These are phyloP conservation scores for Leccinum obscurum DNA, from an alignment of 768 basidiomycete species.

Conservation along the genomic window DNA sequence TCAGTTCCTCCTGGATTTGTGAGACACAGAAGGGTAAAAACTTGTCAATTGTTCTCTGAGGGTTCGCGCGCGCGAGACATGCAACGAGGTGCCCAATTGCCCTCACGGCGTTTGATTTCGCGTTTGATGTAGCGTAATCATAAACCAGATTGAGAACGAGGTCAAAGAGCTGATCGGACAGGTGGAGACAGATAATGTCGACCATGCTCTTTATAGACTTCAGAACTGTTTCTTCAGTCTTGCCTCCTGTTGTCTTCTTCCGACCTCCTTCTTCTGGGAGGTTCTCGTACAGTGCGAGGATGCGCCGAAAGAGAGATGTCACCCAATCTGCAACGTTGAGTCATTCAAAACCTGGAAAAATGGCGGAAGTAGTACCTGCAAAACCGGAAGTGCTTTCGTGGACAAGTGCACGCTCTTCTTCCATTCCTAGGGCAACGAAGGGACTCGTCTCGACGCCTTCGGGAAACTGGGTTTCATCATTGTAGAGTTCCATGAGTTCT, in stretches of 20 bases:
- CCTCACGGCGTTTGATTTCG: constrained; percentile 87
- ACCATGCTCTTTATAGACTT: constrained; percentile 79
- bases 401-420: constrained; percentile 71
- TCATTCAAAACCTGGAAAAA: background rate
- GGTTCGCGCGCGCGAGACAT: constrained; percentile 76
- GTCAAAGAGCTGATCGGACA: constrained; percentile 67
- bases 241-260: constrained; percentile 83
- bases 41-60: constrained; percentile 72
- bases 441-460: constrained; percentile 44
- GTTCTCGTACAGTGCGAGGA: constrained; percentile 85
- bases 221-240: constrained; percentile 70
- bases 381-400: constrained; percentile 79
- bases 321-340: constrained; percentile 65
- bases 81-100: constrained; percentile 88
- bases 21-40: constrained; percentile 76
- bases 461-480: constrained; percentile 47
- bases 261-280: constrained; percentile 93
- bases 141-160: constrained; percentile 81
- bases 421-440: constrained; percentile 44
- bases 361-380: constrained; percentile 50
- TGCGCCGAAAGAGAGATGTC: constrained; percentile 69
- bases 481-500: constrained; percentile 54
- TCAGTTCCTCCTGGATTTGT: constrained; percentile 83
- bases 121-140: constrained; percentile 87
- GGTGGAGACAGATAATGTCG: constrained; percentile 78